Evolutionary conservation across 2,329 filamentous ascomycete genomes (phyloP).

Genomic region (Byssothecium circinans): DNA sequence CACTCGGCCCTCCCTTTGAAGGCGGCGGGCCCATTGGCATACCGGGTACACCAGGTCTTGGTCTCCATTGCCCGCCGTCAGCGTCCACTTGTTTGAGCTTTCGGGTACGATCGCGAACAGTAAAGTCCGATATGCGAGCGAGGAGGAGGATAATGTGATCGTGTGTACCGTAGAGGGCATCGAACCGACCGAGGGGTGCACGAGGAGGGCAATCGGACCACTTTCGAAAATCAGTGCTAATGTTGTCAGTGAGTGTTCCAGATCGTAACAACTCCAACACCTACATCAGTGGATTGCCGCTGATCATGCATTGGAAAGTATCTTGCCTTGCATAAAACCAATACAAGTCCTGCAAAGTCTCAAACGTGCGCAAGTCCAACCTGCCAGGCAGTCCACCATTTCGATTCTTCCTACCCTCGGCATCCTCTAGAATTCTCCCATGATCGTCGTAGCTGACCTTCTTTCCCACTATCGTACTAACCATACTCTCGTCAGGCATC

Average conservation of each 20-base stretch:
- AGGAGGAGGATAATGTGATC: slow-evolving; percentile 85
- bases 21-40: slow-evolving; percentile 44
- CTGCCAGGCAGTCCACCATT: slow-evolving; percentile 34
- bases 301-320: slow-evolving; percentile 84
- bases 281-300: slow-evolving; percentile 82
- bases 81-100: slow-evolving; percentile 70
- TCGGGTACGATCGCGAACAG: slow-evolving; percentile 72
- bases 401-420: slow-evolving; percentile 31
- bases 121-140: slow-evolving; percentile 77
- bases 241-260: slow-evolving; percentile 22
- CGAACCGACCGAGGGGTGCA: slow-evolving; percentile 73
- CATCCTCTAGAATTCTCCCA: slow-evolving; percentile 52
- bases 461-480: slow-evolving; percentile 61
- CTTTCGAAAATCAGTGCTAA: slow-evolving; percentile 73
- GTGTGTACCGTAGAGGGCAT: slow-evolving; percentile 83
- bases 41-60: slow-evolving; percentile 52
- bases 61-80: slow-evolving; percentile 60
- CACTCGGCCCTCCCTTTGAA: slow-evolving; percentile 11
- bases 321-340: slow-evolving; percentile 99
- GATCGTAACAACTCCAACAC: slow-evolving; percentile 41
- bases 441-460: slow-evolving; percentile 61
- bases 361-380: slow-evolving; percentile 74
- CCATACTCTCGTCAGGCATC: slow-evolving; percentile 51
- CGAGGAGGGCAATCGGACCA: slow-evolving; percentile 90
- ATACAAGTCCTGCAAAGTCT: slow-evolving; percentile 80